Conservation (phyloP, 352 stramenopile genomes). For the Globisporangium lucens region DNA sequence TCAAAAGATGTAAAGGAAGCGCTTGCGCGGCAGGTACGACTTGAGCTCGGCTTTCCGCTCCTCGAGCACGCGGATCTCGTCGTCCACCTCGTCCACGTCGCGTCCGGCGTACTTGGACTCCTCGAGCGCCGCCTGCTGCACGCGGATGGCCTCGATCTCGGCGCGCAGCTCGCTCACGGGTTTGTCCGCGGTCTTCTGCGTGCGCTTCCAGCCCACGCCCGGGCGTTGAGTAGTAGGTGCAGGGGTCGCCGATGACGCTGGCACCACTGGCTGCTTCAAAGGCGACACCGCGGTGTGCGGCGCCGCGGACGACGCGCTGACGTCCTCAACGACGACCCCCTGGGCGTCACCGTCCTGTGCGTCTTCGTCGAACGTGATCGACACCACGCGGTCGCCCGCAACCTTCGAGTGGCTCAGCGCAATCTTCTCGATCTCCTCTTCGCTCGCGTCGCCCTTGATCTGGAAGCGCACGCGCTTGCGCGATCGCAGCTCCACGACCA, state of each 20-base stretch:
- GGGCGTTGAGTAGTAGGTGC: constrained; percentile 27
- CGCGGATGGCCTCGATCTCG: constrained; percentile 60
- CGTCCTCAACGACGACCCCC: constrained; percentile 23
- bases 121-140: constrained; percentile 60
- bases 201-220: constrained; percentile 50
- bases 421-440: constrained; percentile 61
- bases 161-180: constrained; percentile 29
- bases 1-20: constrained; percentile 80
- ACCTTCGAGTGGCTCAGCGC: constrained; percentile 42
- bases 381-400: constrained; percentile 47
- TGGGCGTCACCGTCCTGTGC: constrained; percentile 13
- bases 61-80: constrained; percentile 69
- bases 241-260: constrained; percentile 21
- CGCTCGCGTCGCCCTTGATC: constrained; percentile 47
- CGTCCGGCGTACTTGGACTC: constrained; percentile 69
- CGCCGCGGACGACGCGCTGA: constrained; percentile 6
- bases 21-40: constrained; percentile 66
- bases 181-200: constrained; percentile 23
- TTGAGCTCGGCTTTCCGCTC: constrained; percentile 65
- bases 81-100: constrained; percentile 78
- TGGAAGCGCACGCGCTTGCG: constrained; percentile 53
- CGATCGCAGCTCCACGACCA: constrained; percentile 60
- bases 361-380: constrained; percentile 67
- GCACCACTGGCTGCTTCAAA: constrained; percentile 1
- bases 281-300: constrained; percentile 23